A percentile compares a stretch with the other conserved stretches of the same genome.
These are phyloP conservation scores for Phytophthora agathidicida DNA, from an alignment of 352 stramenopile genomes.

Conservation along the genomic window DNA sequence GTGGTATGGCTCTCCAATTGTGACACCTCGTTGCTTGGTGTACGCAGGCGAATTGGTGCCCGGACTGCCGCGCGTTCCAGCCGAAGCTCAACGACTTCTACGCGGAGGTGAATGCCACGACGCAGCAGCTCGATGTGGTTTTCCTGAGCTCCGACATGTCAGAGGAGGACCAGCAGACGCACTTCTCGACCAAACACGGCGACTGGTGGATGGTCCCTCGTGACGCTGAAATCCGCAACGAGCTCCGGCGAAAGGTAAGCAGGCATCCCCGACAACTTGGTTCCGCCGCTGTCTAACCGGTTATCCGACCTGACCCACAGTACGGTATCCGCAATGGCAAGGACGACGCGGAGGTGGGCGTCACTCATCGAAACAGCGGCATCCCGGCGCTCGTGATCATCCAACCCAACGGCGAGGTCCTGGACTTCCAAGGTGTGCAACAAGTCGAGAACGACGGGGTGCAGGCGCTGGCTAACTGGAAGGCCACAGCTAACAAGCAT, in stretches of 20 bases:
- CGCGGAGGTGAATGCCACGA: slow-evolving; percentile 51
- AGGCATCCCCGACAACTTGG: slow-evolving; percentile 1
- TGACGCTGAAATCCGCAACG: slow-evolving; percentile 53
- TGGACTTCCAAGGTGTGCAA: slow-evolving; percentile 62
- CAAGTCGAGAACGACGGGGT: slow-evolving; percentile 57
- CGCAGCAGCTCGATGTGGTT: slow-evolving; percentile 61
- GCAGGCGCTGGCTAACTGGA: slow-evolving; percentile 45
- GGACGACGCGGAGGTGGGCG: slow-evolving; percentile 60
- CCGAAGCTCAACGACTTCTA: slow-evolving; percentile 76
- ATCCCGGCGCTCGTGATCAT: slow-evolving; percentile 78
- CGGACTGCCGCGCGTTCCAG: slow-evolving; percentile 77
- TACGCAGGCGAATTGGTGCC: slow-evolving; percentile 80
- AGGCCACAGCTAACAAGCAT: slow-evolving; percentile 3
- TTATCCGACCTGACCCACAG: slow-evolving; percentile 9
- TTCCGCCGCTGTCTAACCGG: slow-evolving; percentile 14
- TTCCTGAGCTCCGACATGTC: slow-evolving; percentile 74
- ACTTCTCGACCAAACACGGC: slow-evolving; percentile 75
- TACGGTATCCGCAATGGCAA: slow-evolving; percentile 76
- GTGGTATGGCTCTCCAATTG: background rate
- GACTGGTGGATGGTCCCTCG: slow-evolving; percentile 74
- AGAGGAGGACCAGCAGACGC: slow-evolving; percentile 52
- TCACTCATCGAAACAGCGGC: slow-evolving; percentile 62
- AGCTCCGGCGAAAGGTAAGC: slow-evolving; percentile 76
- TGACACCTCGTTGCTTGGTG: slow-evolving; percentile 5
- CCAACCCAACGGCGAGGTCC: slow-evolving; percentile 47